phyloP scores from a whole-genome alignment of 2,329 filamentous ascomycete species.

The Didymella lethalis region DNA sequence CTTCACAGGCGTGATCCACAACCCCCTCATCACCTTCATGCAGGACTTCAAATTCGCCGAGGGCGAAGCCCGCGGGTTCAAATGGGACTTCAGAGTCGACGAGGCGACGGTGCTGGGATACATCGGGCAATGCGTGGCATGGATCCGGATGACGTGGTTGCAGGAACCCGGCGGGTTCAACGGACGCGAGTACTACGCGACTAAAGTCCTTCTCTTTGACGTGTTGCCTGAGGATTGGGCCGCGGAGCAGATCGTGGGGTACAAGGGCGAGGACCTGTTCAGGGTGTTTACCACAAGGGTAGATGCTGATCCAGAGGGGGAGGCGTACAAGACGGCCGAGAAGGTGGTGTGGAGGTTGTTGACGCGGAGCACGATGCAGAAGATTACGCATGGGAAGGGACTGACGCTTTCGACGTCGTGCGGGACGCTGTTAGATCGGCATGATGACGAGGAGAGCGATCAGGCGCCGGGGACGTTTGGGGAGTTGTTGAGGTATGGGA shows the following conservation, averaged over 20 bases:
- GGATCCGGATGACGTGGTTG: slow-evolving; percentile 45
- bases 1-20: not conserved
- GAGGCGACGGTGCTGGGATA: not conserved
- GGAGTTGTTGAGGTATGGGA: slow-evolving; percentile 49
- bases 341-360: slow-evolving; percentile 41
- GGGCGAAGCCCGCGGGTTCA: not conserved
- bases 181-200: not conserved
- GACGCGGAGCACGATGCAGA: slow-evolving; percentile 45
- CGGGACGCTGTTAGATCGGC: slow-evolving; percentile 42
- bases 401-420: slow-evolving; percentile 28
- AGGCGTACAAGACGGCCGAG: slow-evolving; percentile 42
- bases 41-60: not conserved
- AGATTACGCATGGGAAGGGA: slow-evolving; percentile 49
- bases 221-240: not conserved
- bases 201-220: not conserved
- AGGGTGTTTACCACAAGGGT: not conserved
- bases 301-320: slow-evolving; percentile 4
- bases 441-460: slow-evolving; percentile 46
- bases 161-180: slow-evolving; percentile 35
- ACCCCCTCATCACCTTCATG: not conserved
- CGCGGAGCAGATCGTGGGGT: not conserved
- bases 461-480: slow-evolving; percentile 47
- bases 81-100: not conserved
- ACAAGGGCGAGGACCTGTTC: slow-evolving; percentile 3
- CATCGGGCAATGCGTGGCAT: slow-evolving; percentile 42